These are phyloP conservation scores for Diaporthe citrichinensis DNA, from an alignment of 2,329 filamentous ascomycete species.

Conservation along the genomic window DNA sequence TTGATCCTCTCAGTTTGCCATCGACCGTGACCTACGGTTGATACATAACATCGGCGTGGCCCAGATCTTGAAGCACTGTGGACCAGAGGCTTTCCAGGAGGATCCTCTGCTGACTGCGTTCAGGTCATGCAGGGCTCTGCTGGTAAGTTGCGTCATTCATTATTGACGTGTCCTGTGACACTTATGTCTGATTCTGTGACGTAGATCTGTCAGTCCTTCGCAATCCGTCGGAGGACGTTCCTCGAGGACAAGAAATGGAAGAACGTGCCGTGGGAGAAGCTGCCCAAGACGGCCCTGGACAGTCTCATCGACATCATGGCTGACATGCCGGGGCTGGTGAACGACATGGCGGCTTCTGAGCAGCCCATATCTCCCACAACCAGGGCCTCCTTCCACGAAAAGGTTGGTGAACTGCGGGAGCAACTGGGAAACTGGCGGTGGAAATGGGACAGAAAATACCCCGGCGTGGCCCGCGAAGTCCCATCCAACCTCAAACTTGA, in stretches of 20 bases:
- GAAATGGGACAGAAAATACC: constrained; percentile 29
- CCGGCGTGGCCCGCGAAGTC: constrained; percentile 32
- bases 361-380: constrained; percentile 37
- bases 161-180: too few relatives aligned
- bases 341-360: constrained; percentile 41
- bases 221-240: constrained; percentile 45
- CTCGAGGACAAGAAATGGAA: constrained; percentile 45
- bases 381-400: constrained; percentile 25
- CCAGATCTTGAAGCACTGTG: constrained; percentile 47
- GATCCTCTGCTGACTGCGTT: constrained; percentile 46
- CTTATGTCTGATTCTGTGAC: not conserved
- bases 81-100: constrained; percentile 46
- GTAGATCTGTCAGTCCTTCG: constrained; percentile 46
- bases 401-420: constrained; percentile 22
- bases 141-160: constrained; percentile 37
- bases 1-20: constrained; percentile 40
- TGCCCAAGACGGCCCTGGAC: constrained; percentile 44
- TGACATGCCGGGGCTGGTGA: constrained; percentile 44
- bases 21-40: constrained; percentile 46
- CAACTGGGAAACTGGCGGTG: constrained; percentile 34
- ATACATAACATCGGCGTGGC: constrained; percentile 48
- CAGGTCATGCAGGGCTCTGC: constrained; percentile 46
- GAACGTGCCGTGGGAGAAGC: constrained; percentile 44
- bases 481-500: constrained; percentile 33
- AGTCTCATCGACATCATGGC: constrained; percentile 45